These are phyloP conservation scores for Globisporangium parvum DNA, from an alignment of 352 stramenopile genomes.

Conservation along the genomic window DNA sequence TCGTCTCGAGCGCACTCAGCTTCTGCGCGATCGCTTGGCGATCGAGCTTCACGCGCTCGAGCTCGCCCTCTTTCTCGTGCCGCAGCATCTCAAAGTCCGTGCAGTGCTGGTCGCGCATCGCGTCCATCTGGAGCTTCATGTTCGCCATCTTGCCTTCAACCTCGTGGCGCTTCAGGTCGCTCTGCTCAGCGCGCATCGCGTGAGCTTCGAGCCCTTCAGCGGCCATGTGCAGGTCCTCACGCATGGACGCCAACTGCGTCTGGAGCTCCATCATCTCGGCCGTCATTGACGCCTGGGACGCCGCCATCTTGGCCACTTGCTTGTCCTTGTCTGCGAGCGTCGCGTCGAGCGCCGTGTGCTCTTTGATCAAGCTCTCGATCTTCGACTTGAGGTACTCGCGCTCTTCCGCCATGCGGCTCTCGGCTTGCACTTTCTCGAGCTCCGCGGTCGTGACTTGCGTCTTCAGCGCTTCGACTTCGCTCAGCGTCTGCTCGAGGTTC, in stretches of 20 bases:
- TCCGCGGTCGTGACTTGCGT: conserved; percentile 8
- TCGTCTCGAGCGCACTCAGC: conserved; percentile 20
- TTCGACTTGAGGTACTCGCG: conserved; percentile 65
- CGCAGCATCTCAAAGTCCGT: conserved; percentile 59
- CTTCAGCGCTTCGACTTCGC: conserved; percentile 12
- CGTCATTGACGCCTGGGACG: conserved; percentile 55
- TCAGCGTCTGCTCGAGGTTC: conserved; percentile 31
- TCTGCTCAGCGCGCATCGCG: conserved; percentile 46
- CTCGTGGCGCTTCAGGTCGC: conserved; percentile 39
- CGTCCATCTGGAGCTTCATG: conserved; percentile 39
- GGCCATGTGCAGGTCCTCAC: conserved; percentile 61
- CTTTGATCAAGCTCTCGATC: conserved; percentile 55
- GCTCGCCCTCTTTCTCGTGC: conserved; percentile 47
- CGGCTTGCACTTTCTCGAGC: conserved; percentile 18
- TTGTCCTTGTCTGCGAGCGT: conserved; percentile 61
- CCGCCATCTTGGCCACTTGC: conserved; percentile 58
- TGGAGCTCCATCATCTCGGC: conserved; percentile 56
- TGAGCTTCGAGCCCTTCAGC: conserved; percentile 63
- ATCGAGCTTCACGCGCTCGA: conserved; percentile 46
- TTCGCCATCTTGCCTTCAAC: conserved; percentile 46
- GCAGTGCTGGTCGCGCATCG: conserved; percentile 49
- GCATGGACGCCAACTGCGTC: conserved; percentile 48
- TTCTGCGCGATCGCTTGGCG: conserved; percentile 16
- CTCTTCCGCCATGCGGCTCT: conserved; percentile 41
- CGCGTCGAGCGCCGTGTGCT: conserved; percentile 39